Conservation (phyloP, 306 rosid species). For the Alnus glutinosa region DNA sequence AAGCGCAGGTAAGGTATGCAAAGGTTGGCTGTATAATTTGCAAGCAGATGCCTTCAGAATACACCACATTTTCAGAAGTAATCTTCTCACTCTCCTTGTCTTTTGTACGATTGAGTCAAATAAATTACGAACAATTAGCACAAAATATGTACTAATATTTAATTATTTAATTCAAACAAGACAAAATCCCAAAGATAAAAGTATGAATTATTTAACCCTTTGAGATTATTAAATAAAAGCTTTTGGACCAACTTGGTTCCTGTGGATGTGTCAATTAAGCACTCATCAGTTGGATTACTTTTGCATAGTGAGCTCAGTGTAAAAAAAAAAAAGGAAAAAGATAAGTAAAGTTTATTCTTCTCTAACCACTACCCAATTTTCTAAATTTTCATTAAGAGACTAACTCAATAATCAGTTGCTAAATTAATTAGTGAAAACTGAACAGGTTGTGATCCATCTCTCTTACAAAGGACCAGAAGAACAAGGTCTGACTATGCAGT, state of each 20-base stretch:
- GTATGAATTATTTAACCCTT: background rate
- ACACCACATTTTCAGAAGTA: background rate
- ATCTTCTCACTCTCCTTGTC: background rate
- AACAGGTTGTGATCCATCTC: background rate
- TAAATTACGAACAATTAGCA: too few species aligned
- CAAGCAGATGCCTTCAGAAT: background rate
- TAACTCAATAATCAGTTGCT: background rate
- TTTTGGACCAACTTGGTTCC: background rate
- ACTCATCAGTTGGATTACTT: background rate
- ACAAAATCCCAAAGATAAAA: too few species aligned
- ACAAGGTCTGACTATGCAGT: background rate
- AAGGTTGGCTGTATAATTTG: background rate
- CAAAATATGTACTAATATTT: too few species aligned
- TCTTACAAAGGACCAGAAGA: background rate
- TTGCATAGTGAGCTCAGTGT: too few species aligned
- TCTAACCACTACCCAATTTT: background rate
- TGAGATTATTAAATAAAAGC: background rate
- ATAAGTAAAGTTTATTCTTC: background rate
- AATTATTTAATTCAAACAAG: too few species aligned
- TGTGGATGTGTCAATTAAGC: background rate
- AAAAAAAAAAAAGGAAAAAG: background rate
- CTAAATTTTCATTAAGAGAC: background rate
- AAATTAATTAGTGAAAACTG: background rate
- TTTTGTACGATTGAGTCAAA: too few species aligned
- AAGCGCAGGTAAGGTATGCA: background rate